Base-by-base conservation (phyloP, 441 rosid genomes). In the Populus hybrid region DNA sequence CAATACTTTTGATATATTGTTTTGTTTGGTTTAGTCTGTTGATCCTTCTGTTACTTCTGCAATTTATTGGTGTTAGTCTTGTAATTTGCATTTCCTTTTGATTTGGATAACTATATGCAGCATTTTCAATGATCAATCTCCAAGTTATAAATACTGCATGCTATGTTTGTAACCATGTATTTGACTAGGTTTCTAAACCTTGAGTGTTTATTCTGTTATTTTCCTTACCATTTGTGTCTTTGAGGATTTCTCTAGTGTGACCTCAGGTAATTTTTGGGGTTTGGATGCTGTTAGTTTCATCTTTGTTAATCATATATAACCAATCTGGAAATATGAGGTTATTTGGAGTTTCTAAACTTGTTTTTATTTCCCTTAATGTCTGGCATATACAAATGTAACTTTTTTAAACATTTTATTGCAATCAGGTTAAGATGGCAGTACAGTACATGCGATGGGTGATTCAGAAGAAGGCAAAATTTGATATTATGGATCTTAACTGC, bases 361-460 rank as follows among this genome's bases (percentile, higher is more conserved):
- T 71, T 38, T 66, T 66, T 64, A n/a, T 42, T 26, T 24, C 67
- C 76, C 24, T 35, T 57, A 50, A 26, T 53, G 61, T 57, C 78
- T 73, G 69, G 59, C 21, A 75, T 79, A 57, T 67, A 73, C 34
- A 61, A 71, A 66, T 19, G 69, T 9, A 81, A 75, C 69, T 69
- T 73, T 40, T 78, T 66, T 69, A 18, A 59, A 36, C 72, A 59
- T 82, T 75, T 53, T 65, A 57, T 71, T 80, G 34, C 77, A 57
- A 79, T 75, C 75, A 95, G 99, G 95, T 95, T 73, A 95, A 92
- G 89, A 84, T 95, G 97, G 99, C 98, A 21, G 88, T 95, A 78
- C 99, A 92, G 81, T 95, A 93, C 86, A 95, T 95, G 98, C 87
- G 98, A 71, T 88, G 91, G 38, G 81, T 92, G 59, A 95, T 95